Evolutionary conservation across 1,284 basidiomycete species (phyloP).

Genomic region (Cronartium quercuum): DNA sequence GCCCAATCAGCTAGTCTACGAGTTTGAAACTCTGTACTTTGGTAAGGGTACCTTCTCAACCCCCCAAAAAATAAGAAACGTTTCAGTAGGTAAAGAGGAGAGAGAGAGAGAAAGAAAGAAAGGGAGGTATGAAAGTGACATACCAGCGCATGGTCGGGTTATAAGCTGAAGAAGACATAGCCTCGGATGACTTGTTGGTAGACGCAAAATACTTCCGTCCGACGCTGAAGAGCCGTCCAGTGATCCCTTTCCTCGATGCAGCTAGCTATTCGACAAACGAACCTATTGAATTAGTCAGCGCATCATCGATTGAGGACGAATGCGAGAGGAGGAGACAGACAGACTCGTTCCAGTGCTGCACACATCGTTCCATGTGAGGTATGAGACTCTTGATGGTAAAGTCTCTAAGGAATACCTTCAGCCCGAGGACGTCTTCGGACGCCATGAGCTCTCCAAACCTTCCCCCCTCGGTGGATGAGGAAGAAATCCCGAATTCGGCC

Average conservation of each 20-base stretch:
- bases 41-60: conserved; percentile 51
- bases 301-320: too few relatives aligned
- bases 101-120: conserved; percentile 19
- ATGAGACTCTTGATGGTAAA: conserved; percentile 83
- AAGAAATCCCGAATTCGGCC: background rate
- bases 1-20: conserved; percentile 86
- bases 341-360: conserved; percentile 87
- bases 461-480: background rate
- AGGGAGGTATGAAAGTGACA: conserved; percentile 38
- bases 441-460: conserved; percentile 45
- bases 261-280: conserved; percentile 57
- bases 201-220: conserved; percentile 53
- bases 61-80: background rate
- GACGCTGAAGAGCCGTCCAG: conserved; percentile 76
- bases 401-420: conserved; percentile 77
- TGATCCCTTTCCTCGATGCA: conserved; percentile 75
- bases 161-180: conserved; percentile 49
- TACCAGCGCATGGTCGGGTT: conserved; percentile 45
- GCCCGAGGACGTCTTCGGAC: conserved; percentile 70
- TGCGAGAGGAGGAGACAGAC: conserved; percentile 44
- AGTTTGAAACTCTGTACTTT: conserved; percentile 52
- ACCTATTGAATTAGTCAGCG: background rate
- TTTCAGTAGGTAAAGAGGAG: conserved; percentile 45
- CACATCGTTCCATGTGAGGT: conserved; percentile 93
- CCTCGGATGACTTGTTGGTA: conserved; percentile 43